phyloP scores from a whole-genome alignment of 2,329 filamentous ascomycete genomes.

The Neodidymelliopsis sp. region DNA sequence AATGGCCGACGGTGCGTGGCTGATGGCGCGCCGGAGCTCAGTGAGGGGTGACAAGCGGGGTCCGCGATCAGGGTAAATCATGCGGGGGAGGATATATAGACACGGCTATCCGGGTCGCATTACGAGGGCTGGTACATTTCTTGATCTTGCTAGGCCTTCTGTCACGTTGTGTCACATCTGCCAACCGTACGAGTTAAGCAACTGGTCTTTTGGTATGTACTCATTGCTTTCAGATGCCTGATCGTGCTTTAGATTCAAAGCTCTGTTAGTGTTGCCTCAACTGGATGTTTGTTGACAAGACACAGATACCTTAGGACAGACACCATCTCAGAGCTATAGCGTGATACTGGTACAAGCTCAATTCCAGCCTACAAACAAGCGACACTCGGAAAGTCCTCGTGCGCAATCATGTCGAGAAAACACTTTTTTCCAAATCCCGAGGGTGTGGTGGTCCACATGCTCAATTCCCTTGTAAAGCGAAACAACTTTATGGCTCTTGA shows the following conservation, averaged over 20 bases:
- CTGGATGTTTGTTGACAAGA: neutral
- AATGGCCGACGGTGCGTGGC: constrained; percentile 3
- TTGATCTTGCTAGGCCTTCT: neutral
- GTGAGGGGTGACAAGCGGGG: constrained; percentile 21
- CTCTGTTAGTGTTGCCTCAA: neutral
- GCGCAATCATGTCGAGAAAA: constrained; percentile 58
- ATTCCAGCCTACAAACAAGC: neutral
- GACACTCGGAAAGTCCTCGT: too few relatives aligned
- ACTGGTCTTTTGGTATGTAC: neutral
- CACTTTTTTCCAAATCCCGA: constrained; percentile 62
- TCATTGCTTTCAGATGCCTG: neutral
- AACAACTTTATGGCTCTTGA: constrained; percentile 56
- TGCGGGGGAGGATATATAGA: constrained; percentile 19
- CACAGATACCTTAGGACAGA: neutral
- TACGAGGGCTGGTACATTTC: neutral
- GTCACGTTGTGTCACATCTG: neutral
- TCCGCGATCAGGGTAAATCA: constrained; percentile 15
- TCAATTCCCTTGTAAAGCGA: constrained; percentile 56
- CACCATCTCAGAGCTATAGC: neutral
- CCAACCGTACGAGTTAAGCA: neutral
- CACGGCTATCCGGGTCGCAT: constrained; percentile 6
- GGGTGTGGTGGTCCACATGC: constrained; percentile 59
- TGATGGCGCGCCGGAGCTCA: constrained; percentile 11
- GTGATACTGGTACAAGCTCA: neutral
- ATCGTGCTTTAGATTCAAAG: neutral